phyloP scores from a whole-genome alignment of 345 rosid genomes.

The Gossypium arboreum region DNA sequence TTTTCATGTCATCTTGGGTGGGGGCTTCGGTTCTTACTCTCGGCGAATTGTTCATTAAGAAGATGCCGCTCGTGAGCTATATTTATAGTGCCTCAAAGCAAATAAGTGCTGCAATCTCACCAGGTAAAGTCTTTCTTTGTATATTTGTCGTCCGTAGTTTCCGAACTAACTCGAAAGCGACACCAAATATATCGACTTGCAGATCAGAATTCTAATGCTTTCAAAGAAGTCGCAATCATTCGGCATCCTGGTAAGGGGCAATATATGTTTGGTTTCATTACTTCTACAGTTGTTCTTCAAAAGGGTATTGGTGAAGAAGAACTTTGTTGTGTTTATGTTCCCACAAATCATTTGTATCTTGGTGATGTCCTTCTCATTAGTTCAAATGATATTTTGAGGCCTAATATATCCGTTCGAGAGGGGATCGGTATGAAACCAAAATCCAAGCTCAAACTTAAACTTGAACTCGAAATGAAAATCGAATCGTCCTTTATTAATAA shows the following conservation, averaged over 20 bases:
- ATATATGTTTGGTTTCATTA: constrained; percentile 64
- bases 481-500: not conserved
- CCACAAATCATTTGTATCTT: constrained; percentile 66
- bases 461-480: not conserved
- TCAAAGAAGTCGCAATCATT: constrained; percentile 72
- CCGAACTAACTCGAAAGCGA: not conserved
- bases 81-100: constrained; percentile 77
- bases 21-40: constrained; percentile 50
- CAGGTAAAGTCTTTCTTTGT: constrained; percentile 31
- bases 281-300: constrained; percentile 63
- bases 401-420: constrained; percentile 66
- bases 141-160: not conserved
- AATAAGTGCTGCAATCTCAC: constrained; percentile 75
- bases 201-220: constrained; percentile 72
- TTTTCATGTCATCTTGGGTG: constrained; percentile 31
- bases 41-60: constrained; percentile 78
- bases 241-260: constrained; percentile 68
- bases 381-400: constrained; percentile 57
- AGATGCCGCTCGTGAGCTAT: constrained; percentile 69
- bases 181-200: not conserved
- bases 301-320: constrained; percentile 45
- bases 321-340: constrained; percentile 66
- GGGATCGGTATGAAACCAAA: constrained; percentile 43
- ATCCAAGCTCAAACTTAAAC: not conserved
- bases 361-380: constrained; percentile 64